These are phyloP conservation scores for Dicorynia guianensis DNA, from an alignment of 306 rosid species.

Conservation along the genomic window DNA sequence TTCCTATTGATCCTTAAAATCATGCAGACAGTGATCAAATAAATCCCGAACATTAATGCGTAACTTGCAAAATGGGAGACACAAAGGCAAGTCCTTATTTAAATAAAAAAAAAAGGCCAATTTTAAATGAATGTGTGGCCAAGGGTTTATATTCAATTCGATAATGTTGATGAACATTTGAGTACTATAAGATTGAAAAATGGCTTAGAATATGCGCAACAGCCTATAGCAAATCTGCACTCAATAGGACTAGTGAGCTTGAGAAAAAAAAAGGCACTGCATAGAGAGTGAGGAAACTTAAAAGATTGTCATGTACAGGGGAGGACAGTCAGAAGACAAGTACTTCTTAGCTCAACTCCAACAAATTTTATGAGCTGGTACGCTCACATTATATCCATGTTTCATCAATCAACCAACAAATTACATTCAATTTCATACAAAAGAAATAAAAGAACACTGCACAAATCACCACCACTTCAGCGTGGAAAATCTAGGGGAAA, in stretches of 20 bases:
- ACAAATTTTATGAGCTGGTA: conserved; percentile 37
- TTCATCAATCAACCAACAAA: conserved; percentile 53
- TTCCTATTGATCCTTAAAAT: no score
- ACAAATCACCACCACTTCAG: conserved; percentile 48
- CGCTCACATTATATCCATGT: conserved; percentile 44
- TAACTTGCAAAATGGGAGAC: no score
- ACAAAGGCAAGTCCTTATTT: no score
- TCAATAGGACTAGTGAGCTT: background rate
- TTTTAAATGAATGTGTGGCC: no score
- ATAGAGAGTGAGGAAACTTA: conserved; percentile 38
- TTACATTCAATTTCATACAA: conserved; percentile 54
- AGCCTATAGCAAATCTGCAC: background rate
- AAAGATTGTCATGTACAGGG: conserved; percentile 56
- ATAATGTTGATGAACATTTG: no score
- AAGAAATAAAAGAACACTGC: conserved; percentile 57
- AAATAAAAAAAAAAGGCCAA: no score
- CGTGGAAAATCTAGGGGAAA: conserved; percentile 50
- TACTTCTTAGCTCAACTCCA: conserved; percentile 49
- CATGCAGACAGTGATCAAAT: no score
- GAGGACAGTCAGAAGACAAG: conserved; percentile 39
- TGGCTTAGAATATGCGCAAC: background rate
- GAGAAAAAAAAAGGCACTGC: conserved; percentile 25
- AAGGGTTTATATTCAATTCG: no score
- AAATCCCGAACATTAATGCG: no score
- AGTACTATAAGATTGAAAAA: no score